These are phyloP conservation scores for Phytophthora pini DNA, from an alignment of 352 stramenopile genomes.

Conservation along the genomic window DNA sequence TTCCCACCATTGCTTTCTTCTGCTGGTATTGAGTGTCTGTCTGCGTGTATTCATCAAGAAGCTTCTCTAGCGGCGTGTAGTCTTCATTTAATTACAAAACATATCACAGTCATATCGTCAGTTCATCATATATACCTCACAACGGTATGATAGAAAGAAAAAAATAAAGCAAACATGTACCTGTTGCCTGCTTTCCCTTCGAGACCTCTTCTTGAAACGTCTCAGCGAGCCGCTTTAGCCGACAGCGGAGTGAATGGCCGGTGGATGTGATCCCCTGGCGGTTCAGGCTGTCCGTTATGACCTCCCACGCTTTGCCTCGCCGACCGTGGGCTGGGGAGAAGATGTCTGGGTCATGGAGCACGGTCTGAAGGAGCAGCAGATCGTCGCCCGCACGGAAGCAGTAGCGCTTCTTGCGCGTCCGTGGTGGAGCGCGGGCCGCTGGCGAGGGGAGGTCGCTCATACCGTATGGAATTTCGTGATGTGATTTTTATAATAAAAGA, in stretches of 20 bases:
- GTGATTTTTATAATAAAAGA: no score
- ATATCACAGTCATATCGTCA: constrained; percentile 16
- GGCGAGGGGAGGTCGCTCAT: constrained; percentile 18
- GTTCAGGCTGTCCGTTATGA: constrained; percentile 16
- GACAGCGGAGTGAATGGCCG: constrained; percentile 20
- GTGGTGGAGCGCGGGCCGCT: not conserved
- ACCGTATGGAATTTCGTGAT: constrained; percentile 2
- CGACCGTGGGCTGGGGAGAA: constrained; percentile 2
- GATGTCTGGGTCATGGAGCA: constrained; percentile 8
- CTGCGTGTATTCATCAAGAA: constrained; percentile 18
- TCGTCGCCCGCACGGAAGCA: constrained; percentile 27
- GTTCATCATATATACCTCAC: constrained; percentile 6
- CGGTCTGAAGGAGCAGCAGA: constrained; percentile 10
- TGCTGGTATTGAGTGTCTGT: constrained; percentile 4
- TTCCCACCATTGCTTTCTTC: not conserved
- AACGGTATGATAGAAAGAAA: constrained; percentile 1
- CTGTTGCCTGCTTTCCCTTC: constrained; percentile 4
- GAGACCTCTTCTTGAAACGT: constrained; percentile 9
- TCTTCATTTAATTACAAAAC: constrained; percentile 4
- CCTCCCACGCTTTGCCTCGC: constrained; percentile 11
- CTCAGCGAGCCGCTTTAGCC: constrained; percentile 12
- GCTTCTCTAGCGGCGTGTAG: constrained; percentile 20
- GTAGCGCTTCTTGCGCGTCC: constrained; percentile 29
- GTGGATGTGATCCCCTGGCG: constrained; percentile 13
- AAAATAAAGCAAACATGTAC: constrained; percentile 1